These are phyloP conservation scores for Bruguiera hainesii DNA, from an alignment of 441 rosid genomes.

Conservation along the genomic window DNA sequence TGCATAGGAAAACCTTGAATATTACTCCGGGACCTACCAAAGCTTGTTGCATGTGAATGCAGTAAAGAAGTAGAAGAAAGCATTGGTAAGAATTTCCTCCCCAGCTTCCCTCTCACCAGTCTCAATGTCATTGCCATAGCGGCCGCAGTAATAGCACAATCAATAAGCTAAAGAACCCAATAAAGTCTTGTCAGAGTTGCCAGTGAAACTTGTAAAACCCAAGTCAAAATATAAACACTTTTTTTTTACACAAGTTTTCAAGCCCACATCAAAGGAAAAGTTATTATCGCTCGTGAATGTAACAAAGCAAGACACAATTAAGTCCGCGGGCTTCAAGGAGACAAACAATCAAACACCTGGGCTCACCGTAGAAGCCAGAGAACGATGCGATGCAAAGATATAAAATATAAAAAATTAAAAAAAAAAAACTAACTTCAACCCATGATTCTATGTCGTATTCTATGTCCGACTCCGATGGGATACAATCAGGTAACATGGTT, in stretches of 20 bases:
- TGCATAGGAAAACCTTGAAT: neutral
- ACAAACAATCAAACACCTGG: neutral
- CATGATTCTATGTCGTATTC: neutral
- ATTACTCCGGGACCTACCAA: constrained; percentile 44
- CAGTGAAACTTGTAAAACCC: neutral
- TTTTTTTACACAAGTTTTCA: neutral
- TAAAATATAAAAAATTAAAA: neutral
- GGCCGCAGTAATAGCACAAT: neutral
- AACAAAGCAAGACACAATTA: neutral
- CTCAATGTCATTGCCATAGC: constrained; percentile 51
- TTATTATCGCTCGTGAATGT: neutral
- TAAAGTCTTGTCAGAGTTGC: neutral
- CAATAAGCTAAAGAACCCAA: neutral
- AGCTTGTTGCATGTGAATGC: constrained; percentile 94
- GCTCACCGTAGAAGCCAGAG: neutral
- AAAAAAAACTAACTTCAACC: neutral
- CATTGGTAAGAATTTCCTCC: constrained; percentile 36
- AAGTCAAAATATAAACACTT: neutral
- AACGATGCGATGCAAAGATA: neutral
- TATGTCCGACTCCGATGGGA: too few species aligned
- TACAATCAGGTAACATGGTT: too few species aligned
- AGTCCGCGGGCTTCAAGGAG: neutral
- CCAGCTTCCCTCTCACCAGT: constrained; percentile 38
- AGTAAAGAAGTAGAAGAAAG: constrained; percentile 46
- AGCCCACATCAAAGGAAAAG: neutral